Evolutionary conservation across 768 basidiomycete genomes (phyloP), one percentile per base, ranked within the genome.

Genomic region (Hebeloma cylindrosporum): DNA sequence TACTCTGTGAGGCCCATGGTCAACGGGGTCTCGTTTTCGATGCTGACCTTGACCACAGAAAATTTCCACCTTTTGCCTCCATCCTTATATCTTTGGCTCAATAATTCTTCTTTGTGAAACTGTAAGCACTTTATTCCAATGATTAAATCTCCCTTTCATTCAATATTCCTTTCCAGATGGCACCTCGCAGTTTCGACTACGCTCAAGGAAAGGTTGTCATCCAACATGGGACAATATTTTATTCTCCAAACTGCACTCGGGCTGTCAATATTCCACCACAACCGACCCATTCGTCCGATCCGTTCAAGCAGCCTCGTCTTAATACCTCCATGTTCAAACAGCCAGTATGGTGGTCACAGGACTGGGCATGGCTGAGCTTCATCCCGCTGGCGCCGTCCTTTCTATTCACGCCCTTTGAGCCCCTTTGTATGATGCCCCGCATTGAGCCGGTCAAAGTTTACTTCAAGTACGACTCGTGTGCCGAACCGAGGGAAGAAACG

Each of bases 291-390:
- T 35, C 21, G n/a, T 31, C 20, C 13, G 29, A 37, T 17, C 38
- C 20, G 7, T 4, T 11, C 26, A 10, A 13, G 16, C 18, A 34
- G n/a, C 5, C 3, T 7, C 36, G 7, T 6, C 13, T 50, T 4
- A 35, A 40, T 14, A n/a, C 22, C 8, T 14, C 35, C 0, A 44
- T 40, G 36, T 40, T 39, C 25, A 39, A 35, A 14, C 48, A 50
- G 16, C 48, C 48, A 4, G 22, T 32, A 4, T 50, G 48, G 48
- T 50, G 48, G 48, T 27, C 42, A 4, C 13, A 40, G 8, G 3
- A n/a, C 1, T 45, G 22, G 17, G 48, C 37, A 17, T 50, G 48
- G 48, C 36, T 45, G 26, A 40, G 37, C 30, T 50, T 50, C 32
- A 28, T 44, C 4, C 48, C 43, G 4, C 21, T 50, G 18, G 20